Evolutionary conservation across 768 basidiomycete genomes (phyloP).

Genomic region (Fomitopsis pulvina): DNA sequence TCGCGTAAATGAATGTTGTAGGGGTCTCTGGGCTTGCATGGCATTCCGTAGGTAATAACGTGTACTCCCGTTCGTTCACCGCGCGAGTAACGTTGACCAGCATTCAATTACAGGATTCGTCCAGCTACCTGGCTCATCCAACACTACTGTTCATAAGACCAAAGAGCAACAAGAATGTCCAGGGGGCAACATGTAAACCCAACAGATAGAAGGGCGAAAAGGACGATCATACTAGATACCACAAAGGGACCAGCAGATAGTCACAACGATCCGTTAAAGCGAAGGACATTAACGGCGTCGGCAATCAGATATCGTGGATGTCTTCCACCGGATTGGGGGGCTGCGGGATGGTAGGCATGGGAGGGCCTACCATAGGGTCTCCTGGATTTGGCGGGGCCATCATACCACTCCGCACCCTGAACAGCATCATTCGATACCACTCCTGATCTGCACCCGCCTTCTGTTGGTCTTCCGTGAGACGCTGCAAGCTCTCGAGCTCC

Average conservation of each 20-base stretch:
- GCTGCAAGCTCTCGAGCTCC: constrained; percentile 69
- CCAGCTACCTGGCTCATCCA: background rate
- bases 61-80: background rate
- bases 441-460: constrained; percentile 76
- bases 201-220: no score
- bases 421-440: constrained; percentile 83
- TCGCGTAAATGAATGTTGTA: no score
- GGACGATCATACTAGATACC: no score
- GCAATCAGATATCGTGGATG: constrained; percentile 8
- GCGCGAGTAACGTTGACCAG: background rate
- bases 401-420: constrained; percentile 68
- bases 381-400: constrained; percentile 37
- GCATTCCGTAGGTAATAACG: no score
- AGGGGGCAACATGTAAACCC: background rate
- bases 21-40: no score
- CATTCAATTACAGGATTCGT: background rate
- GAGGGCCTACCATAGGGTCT: constrained; percentile 12
- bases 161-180: background rate
- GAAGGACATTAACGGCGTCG: background rate
- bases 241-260: no score
- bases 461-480: constrained; percentile 76
- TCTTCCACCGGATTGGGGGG: constrained; percentile 18
- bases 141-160: background rate
- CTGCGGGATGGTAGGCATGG: constrained; percentile 17
- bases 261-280: background rate